Evolutionary conservation across 2,329 filamentous ascomycete genomes (phyloP), one percentile per base, ranked within the genome.

Genomic region (Plenodomus lindquistii): DNA sequence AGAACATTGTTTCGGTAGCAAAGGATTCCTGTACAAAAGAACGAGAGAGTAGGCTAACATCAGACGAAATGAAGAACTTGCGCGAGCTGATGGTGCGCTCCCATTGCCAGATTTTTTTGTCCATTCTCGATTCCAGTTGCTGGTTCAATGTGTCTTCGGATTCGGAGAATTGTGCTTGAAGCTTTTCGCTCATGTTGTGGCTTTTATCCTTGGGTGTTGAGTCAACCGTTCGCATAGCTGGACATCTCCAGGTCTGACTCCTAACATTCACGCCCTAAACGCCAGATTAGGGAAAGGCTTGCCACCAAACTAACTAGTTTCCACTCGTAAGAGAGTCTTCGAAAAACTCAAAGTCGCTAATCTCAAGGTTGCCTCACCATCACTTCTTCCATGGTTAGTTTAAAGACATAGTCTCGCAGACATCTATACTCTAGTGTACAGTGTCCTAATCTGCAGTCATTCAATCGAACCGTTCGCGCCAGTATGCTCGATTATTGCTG

Each of bases 21-120:
- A 66, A 69, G 17, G 59, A 61, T 22, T 61, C 44, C 19, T 71
- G 62, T 13, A 70, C 54, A 45, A 73, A 71, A 7, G 49, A 42
- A 38, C 60, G 57, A 5, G 65, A 59, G 38, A 71, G 57, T 13
- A 71, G 55, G 21, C 44, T 45, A 22, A 43, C 54, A 19, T 60
- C 52, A 15, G 63, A 69, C 6, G 65, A 71, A 36, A 72, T 56
- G 44, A 69, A 48, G 27, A 60, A 69, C 10, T 40, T 52, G 37
- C 60, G 44, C 16, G 50, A 55, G 36, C 46, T 52, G 34, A 60
- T 35, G 18, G 36, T 55, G 42, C 57, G 62, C 34, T 62, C 45
- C 67, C 66, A 69, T 53, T 59, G 31, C 45, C 57, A 62, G 15
- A 46, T 42, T 17, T 54, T 59, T 21, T 46, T 50, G 22, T 63